Percentiles rank a stretch among this genome's conserved stretches.
phyloP scores from a whole-genome alignment of 78 protist genomes.

The Polysphondylium violaceum region DNA sequence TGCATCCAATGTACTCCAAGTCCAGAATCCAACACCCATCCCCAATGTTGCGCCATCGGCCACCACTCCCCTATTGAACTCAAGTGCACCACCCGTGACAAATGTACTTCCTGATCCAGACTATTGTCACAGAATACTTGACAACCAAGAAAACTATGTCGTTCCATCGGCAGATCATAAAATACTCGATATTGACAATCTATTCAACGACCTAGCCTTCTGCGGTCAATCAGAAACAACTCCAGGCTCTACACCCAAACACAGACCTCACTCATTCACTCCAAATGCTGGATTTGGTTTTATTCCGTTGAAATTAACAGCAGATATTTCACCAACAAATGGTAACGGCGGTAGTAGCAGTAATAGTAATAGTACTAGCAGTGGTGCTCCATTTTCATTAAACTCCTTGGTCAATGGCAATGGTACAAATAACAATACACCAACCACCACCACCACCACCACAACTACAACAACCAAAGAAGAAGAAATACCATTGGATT shows the following conservation, averaged over 20 bases:
- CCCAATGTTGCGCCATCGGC: neutral
- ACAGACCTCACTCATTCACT: neutral
- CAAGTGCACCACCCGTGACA: constrained; percentile 37
- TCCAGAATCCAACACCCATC: constrained; percentile 52
- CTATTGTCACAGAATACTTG: constrained; percentile 22
- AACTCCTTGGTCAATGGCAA: neutral
- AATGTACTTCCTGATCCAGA: constrained; percentile 32
- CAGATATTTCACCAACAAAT: neutral
- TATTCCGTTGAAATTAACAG: neutral
- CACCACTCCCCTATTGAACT: neutral
- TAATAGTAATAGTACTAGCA: neutral
- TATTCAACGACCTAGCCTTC: constrained; percentile 20
- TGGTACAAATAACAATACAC: too few species aligned
- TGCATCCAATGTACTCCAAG: constrained; percentile 14
- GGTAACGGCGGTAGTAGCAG: neutral
- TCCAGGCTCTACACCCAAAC: neutral
- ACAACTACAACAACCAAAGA: neutral
- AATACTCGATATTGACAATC: constrained; percentile 42
- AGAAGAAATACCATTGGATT: constrained; percentile 47
- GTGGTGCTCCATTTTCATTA: neutral
- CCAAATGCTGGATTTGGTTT: neutral
- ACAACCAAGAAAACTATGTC: constrained; percentile 29
- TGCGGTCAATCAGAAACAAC: neutral
- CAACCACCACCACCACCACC: neutral
- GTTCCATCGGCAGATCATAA: constrained; percentile 24